These are phyloP conservation scores for Thermoascus crustaceus DNA, from an alignment of 2,329 filamentous ascomycete species.

Conservation along the genomic window DNA sequence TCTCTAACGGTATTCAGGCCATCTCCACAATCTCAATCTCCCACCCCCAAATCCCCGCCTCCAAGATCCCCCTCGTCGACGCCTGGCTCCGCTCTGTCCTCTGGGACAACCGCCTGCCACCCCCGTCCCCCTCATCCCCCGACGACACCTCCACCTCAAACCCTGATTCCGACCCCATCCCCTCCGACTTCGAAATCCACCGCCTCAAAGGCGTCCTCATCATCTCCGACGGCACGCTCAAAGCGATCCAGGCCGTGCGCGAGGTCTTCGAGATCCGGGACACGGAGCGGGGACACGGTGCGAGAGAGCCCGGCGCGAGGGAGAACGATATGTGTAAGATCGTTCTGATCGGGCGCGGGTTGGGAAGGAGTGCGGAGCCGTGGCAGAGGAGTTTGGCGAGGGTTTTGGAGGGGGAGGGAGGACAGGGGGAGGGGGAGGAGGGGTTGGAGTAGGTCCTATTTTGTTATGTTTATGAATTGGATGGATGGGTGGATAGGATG, in stretches of 20 bases:
- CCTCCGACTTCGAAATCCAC: conserved; percentile 74
- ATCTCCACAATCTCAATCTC: conserved; percentile 75
- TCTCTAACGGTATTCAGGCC: conserved; percentile 42
- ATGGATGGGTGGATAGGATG: no score
- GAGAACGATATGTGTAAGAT: conserved; percentile 31
- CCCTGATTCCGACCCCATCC: no score
- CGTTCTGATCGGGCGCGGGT: conserved; percentile 40
- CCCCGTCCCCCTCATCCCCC: conserved; percentile 3
- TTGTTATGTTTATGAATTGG: neutral
- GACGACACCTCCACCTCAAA: conserved; percentile 12
- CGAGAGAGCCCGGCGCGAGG: conserved; percentile 37
- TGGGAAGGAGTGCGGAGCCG: conserved; percentile 23
- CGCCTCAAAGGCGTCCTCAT: conserved; percentile 73
- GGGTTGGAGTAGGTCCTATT: no score
- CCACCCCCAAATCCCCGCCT: conserved; percentile 51
- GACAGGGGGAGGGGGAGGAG: neutral
- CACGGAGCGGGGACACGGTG: conserved; percentile 18
- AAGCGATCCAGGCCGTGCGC: conserved; percentile 82
- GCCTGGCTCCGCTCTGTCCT: conserved; percentile 73
- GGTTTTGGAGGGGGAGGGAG: conserved; percentile 13
- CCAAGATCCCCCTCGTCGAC: conserved; percentile 60
- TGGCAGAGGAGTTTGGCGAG: conserved; percentile 31
- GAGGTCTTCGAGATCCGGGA: conserved; percentile 92
- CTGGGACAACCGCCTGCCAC: conserved; percentile 56
- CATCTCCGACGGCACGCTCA: conserved; percentile 55